These are phyloP conservation scores for Coemansia sp. DNA, from an alignment of 192 early-diverging fungal genomes.

Conservation along the genomic window DNA sequence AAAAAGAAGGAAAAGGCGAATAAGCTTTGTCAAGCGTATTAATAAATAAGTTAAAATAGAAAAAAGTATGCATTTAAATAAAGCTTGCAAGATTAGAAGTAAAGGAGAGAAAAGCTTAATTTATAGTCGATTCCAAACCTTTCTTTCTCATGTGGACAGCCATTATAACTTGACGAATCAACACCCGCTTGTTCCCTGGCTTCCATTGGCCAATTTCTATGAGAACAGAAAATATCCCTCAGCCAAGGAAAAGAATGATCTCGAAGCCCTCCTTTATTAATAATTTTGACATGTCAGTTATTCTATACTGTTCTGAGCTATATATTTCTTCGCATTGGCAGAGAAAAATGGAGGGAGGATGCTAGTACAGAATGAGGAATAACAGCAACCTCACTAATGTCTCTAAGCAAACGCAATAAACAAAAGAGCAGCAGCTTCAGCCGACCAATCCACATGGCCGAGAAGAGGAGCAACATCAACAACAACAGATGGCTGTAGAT, in stretches of 20 bases:
- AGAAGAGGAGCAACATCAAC: background rate
- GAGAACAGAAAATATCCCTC: no score
- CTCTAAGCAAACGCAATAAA: slow-evolving; percentile 17
- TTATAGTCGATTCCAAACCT: no score
- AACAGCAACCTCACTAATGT: background rate
- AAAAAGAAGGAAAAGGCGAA: slow-evolving; percentile 9
- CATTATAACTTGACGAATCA: no score
- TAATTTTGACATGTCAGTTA: background rate
- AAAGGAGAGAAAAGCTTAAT: no score
- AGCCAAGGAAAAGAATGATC: no score
- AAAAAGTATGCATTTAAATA: background rate
- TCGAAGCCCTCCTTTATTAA: no score
- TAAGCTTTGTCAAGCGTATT: background rate
- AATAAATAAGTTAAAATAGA: no score
- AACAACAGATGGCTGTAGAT: background rate
- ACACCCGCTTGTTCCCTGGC: no score
- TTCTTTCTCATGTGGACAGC: no score
- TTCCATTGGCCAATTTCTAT: no score
- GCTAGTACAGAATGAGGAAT: no score
- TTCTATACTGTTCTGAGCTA: background rate
- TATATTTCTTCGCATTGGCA: background rate
- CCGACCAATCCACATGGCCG: slow-evolving; percentile 13
- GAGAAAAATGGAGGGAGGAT: no score
- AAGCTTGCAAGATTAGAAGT: background rate
- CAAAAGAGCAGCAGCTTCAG: slow-evolving; percentile 13